Conservation (phyloP, 1,284 basidiomycete species). For the Pterula multifida region DNA sequence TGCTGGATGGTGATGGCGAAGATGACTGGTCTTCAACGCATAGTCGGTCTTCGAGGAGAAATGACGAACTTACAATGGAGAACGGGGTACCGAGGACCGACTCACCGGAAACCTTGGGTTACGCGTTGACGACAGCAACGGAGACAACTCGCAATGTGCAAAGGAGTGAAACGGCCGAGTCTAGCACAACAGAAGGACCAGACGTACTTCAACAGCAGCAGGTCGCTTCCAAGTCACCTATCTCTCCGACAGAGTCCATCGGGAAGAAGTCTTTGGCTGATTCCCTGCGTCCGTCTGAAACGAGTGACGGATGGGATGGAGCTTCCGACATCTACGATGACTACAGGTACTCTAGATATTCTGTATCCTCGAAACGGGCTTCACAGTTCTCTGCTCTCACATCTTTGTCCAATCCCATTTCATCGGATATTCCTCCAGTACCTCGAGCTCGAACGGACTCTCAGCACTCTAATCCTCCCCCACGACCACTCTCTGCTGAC, state of each 20-base stretch:
- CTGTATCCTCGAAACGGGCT: constrained; percentile 18
- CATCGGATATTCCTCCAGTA: not conserved
- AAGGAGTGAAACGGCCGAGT: not conserved
- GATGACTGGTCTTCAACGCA: constrained; percentile 12
- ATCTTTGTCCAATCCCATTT: not conserved
- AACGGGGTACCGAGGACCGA: constrained; percentile 7
- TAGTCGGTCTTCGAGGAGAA: constrained; percentile 9
- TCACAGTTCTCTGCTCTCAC: constrained; percentile 4
- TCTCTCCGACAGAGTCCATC: not conserved
- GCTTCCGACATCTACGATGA: constrained; percentile 29
- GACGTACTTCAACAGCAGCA: constrained; percentile 2
- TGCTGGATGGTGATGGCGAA: constrained; percentile 9
- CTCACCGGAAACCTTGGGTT: not conserved
- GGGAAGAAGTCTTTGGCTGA: not conserved
- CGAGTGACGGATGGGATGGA: constrained; percentile 9
- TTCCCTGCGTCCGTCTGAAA: not conserved
- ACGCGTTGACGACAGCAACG: not conserved
- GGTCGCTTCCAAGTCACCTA: not conserved
- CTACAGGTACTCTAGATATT: constrained; percentile 59
- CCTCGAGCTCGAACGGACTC: not conserved
- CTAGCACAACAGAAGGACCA: not conserved
- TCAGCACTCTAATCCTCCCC: not conserved
- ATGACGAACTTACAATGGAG: not conserved
- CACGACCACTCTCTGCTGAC: constrained; percentile 7
- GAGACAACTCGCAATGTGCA: not conserved